Evolutionary conservation across 75 land plant genomes (phyloP).

Genomic region (Larix kaempferi): DNA sequence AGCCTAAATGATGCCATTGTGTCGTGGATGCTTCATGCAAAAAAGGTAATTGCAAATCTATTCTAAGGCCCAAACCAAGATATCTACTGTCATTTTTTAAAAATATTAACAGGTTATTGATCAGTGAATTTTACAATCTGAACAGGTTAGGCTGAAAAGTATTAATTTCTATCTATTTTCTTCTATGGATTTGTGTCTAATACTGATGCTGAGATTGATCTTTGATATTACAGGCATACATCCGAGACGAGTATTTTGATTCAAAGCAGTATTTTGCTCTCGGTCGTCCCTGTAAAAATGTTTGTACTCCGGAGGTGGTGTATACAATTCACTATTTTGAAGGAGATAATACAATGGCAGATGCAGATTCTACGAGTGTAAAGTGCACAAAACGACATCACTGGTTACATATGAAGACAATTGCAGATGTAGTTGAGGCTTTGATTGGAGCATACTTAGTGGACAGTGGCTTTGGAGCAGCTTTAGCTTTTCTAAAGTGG

Average conservation of each 20-base stretch:
- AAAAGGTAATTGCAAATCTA: too few relatives aligned
- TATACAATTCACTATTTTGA: slow-evolving; percentile 20
- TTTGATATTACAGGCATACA: slow-evolving; percentile 48
- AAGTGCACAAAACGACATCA: slow-evolving; percentile 66
- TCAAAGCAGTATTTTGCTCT: slow-evolving; percentile 65
- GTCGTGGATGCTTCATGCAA: too few relatives aligned
- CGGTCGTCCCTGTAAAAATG: slow-evolving; percentile 59
- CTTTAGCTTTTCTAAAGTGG: slow-evolving; percentile 79
- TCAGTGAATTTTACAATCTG: too few relatives aligned
- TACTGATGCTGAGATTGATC: not conserved
- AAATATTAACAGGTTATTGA: too few relatives aligned
- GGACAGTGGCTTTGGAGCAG: slow-evolving; percentile 81
- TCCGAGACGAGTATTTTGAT: slow-evolving; percentile 73
- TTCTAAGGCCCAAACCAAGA: too few relatives aligned
- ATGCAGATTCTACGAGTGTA: slow-evolving; percentile 11
- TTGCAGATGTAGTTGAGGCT: slow-evolving; percentile 95
- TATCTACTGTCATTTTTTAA: too few relatives aligned
- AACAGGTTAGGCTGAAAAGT: too few relatives aligned
- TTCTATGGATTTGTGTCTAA: not conserved
- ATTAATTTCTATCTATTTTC: not conserved
- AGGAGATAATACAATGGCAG: slow-evolving; percentile 3
- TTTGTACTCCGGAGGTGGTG: slow-evolving; percentile 33
- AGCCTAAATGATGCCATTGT: too few relatives aligned
- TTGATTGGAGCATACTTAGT: slow-evolving; percentile 86
- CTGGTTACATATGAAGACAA: slow-evolving; percentile 77